These are phyloP conservation scores for Cercospora canescens DNA, from an alignment of 2,329 filamentous ascomycete genomes.

Conservation along the genomic window DNA sequence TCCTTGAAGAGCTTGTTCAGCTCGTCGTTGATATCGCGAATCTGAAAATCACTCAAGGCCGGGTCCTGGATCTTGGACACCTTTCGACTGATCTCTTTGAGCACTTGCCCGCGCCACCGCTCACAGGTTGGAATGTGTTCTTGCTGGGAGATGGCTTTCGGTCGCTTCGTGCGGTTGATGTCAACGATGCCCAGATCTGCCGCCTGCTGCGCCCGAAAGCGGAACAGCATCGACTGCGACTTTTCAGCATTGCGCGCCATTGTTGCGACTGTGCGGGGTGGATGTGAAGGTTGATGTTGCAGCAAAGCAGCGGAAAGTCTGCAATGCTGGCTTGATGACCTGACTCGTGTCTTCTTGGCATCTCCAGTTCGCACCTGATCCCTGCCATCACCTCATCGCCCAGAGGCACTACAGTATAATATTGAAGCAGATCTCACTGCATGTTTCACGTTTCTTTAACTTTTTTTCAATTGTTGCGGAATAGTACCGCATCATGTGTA, in stretches of 20 bases:
- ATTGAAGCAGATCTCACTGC: not conserved
- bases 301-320: not conserved
- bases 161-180: slow-evolving; percentile 82
- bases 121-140: slow-evolving; percentile 84
- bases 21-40: slow-evolving; percentile 97
- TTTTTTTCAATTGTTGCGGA: not conserved
- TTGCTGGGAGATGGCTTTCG: slow-evolving; percentile 86
- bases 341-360: slow-evolving; percentile 1
- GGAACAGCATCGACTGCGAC: slow-evolving; percentile 99
- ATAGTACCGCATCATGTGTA: not conserved
- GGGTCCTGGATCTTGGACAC: slow-evolving; percentile 93
- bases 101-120: slow-evolving; percentile 96
- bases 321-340: not conserved
- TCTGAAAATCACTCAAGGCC: slow-evolving; percentile 91
- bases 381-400: not conserved
- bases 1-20: slow-evolving; percentile 99
- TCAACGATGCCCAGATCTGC: slow-evolving; percentile 96
- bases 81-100: slow-evolving; percentile 96
- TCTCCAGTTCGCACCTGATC: not conserved
- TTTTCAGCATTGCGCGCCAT: slow-evolving; percentile 96
- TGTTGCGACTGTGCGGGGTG: not conserved
- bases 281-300: not conserved
- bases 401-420: not conserved
- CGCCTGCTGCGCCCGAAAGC: slow-evolving; percentile 96
- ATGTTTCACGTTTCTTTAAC: not conserved